These are phyloP conservation scores for Aeminium ludgeri DNA, from an alignment of 495 filamentous ascomycete species.

Conservation along the genomic window DNA sequence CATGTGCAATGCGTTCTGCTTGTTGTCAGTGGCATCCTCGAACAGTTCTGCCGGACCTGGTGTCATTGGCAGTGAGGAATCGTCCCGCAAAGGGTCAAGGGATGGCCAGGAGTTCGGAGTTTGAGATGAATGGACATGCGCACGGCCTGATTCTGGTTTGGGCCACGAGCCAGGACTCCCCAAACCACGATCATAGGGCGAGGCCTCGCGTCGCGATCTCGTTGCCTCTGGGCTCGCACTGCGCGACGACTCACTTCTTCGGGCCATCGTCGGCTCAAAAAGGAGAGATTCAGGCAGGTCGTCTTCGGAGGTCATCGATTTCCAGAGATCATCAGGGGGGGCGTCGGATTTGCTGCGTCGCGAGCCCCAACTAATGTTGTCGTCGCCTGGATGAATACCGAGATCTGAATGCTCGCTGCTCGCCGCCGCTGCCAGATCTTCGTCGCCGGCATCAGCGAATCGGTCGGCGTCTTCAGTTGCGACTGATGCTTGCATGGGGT, in stretches of 20 bases:
- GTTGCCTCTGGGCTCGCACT: conserved; percentile 1
- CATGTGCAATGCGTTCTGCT: conserved; percentile 1
- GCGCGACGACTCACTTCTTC: not conserved
- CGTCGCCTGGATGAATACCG: conserved; percentile 13
- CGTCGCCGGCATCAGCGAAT: conserved; percentile 8
- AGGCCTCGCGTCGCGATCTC: conserved; percentile 4
- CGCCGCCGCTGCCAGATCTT: not conserved
- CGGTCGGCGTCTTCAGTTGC: conserved; percentile 6
- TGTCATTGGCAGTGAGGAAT: conserved; percentile 1
- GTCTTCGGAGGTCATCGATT: conserved; percentile 13
- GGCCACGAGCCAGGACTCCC: conserved; percentile 13
- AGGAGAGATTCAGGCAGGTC: conserved; percentile 15
- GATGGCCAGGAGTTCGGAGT: not conserved
- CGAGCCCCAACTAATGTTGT: conserved; percentile 16
- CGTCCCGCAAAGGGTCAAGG: not conserved
- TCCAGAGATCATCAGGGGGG: conserved; percentile 11
- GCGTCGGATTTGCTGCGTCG: conserved; percentile 7
- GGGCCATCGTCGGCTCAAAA: conserved; percentile 4
- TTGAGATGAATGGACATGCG: not conserved
- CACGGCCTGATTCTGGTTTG: not conserved
- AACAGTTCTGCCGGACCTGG: not conserved
- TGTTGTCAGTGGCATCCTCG: conserved; percentile 10
- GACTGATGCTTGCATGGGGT: conserved; percentile 4
- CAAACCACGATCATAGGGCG: conserved; percentile 5
- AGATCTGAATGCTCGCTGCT: not conserved